Evolutionary conservation across 139 green algal species (phyloP).

Genomic region (Chlamydomonas schloesseri): DNA sequence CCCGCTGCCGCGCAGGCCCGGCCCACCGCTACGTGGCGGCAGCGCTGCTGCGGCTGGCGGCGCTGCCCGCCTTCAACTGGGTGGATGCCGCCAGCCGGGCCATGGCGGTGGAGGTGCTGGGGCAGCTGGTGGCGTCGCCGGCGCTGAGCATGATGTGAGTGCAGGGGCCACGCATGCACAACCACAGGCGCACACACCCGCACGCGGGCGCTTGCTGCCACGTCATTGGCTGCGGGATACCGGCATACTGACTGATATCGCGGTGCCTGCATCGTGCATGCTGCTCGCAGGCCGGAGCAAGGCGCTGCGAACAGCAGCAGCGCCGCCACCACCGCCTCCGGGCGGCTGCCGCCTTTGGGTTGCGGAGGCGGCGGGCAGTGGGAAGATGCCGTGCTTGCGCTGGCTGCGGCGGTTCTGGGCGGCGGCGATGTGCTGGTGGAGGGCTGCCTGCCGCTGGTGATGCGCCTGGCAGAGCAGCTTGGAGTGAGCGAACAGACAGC

Average conservation of each 20-base stretch:
- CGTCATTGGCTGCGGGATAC: neutral
- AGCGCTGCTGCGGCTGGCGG: constrained; percentile 1
- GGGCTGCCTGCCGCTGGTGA: neutral
- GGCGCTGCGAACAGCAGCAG: neutral
- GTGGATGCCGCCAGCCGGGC: neutral
- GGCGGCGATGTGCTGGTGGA: neutral
- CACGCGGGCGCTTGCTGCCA: neutral
- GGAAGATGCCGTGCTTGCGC: neutral
- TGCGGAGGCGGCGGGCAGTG: constrained; percentile 6
- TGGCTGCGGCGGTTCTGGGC: neutral
- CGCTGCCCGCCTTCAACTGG: constrained; percentile 22
- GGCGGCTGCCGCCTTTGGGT: neutral
- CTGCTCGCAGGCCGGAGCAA: neutral
- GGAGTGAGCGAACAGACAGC: neutral
- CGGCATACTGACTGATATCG: no score
- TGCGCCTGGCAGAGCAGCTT: neutral
- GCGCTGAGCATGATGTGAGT: neutral
- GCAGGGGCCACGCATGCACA: neutral
- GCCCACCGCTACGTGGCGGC: neutral
- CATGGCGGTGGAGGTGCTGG: neutral
- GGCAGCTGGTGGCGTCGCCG: neutral
- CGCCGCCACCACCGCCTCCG: neutral
- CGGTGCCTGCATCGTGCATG: neutral
- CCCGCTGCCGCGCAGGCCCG: neutral
- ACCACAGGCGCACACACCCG: no score